These are phyloP conservation scores for Metarhizium anisopliae DNA, from an alignment of 2,329 filamentous ascomycete species.

Conservation along the genomic window DNA sequence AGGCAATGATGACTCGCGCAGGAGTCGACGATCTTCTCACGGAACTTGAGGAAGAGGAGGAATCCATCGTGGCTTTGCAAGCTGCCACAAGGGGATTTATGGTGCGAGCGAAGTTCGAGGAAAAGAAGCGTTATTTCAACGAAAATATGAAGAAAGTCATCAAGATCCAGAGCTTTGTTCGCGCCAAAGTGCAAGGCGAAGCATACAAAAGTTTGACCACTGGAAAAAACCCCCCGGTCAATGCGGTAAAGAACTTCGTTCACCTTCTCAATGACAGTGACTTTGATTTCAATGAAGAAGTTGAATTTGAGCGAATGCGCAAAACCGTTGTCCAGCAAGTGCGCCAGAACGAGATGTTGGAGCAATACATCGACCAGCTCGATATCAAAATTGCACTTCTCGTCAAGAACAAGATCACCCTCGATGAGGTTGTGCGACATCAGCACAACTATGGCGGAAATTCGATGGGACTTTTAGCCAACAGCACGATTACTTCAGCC, in stretches of 20 bases:
- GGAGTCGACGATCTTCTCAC: conserved; percentile 65
- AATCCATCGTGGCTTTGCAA: conserved; percentile 66
- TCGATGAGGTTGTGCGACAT: conserved; percentile 95
- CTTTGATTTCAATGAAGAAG: conserved; percentile 97
- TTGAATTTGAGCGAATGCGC: conserved; percentile 89
- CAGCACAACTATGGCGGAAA: conserved; percentile 94
- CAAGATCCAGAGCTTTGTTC: conserved; percentile 95
- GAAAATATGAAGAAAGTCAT: conserved; percentile 99
- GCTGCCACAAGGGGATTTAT: conserved; percentile 63
- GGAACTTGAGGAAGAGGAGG: conserved; percentile 76
- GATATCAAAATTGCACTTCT: conserved; percentile 98
- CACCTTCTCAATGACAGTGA: conserved; percentile 96
- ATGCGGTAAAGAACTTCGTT: conserved; percentile 95
- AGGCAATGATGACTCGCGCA: conserved; percentile 71
- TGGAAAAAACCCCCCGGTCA: conserved; percentile 93
- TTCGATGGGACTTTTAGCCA: conserved; percentile 74
- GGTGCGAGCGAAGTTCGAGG: conserved; percentile 65
- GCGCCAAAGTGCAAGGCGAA: conserved; percentile 90
- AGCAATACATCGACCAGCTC: conserved; percentile 96
- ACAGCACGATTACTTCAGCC: conserved; percentile 76
- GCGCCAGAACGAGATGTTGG: conserved; percentile 89
- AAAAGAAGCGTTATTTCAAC: conserved; percentile 82
- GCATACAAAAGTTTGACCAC: conserved; percentile 95
- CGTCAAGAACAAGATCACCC: conserved; percentile 98
- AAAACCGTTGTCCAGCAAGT: conserved; percentile 98